Percentiles rank a stretch among this genome's conserved stretches.
phyloP scores from a whole-genome alignment of 345 rosid species.

The Gossypium anomalum region DNA sequence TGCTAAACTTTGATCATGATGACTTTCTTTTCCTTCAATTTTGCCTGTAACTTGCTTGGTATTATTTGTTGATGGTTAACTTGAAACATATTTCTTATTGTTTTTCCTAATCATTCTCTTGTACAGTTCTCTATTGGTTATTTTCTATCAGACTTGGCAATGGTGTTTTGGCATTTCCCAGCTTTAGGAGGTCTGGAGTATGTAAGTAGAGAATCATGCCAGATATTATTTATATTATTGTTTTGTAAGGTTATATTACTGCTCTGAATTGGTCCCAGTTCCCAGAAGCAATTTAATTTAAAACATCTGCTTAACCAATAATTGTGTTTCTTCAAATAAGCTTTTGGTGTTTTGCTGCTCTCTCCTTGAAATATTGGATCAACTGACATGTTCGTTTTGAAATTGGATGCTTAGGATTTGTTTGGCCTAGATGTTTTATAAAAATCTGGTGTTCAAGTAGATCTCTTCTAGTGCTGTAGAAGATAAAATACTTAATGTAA shows the following conservation, averaged over 20 bases:
- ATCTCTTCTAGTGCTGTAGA: too few species aligned
- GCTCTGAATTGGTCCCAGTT: not conserved
- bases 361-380: not conserved
- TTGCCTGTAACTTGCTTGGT: not conserved
- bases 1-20: not conserved
- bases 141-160: slow-evolving; percentile 67
- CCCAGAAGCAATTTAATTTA: not conserved
- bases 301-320: not conserved
- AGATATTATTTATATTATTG: not conserved
- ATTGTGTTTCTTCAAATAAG: not conserved
- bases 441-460: too few species aligned
- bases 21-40: not conserved
- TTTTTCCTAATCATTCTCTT: not conserved
- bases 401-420: not conserved
- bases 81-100: not conserved
- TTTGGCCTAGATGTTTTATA: not conserved
- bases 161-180: slow-evolving; percentile 76
- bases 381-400: not conserved
- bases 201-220: slow-evolving; percentile 41
- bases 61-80: not conserved
- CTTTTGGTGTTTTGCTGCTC: not conserved
- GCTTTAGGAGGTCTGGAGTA: slow-evolving; percentile 75
- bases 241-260: not conserved
- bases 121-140: slow-evolving; percentile 71
- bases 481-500: too few species aligned